Base-by-base conservation (phyloP, 116 monocot genomes). In the Trichopus zeylanicus region DNA sequence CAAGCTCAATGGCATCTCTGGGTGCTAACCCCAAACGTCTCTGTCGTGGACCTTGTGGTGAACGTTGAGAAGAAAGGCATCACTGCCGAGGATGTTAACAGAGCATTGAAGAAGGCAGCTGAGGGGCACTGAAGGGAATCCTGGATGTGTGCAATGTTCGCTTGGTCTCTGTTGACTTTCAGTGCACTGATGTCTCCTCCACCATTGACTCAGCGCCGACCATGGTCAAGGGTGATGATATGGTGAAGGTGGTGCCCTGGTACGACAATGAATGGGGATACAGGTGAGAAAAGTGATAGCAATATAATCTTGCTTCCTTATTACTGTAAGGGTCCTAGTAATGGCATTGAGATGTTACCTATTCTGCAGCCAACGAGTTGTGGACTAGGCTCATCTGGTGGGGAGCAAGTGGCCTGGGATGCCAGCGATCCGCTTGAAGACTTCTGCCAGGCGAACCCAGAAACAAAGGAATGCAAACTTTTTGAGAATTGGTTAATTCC, bases 201-300 rank as follows among this genome's bases (percentile, higher is more conserved):
- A 89, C 94, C 48, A 94, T 94, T 23, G 89, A 89, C 37, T 61
- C 89, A 0, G 86, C 94, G 4, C 75, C 89, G 29, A 89, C 80
- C 35, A 94, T 94, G 94, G 94, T 89, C 61, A 94, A 89, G 94
- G 94, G 94, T 1, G 94, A 94, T 52, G 94, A 89, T 58, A 94
- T 89, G 94, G 80, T 94, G 51, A 94, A 94, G 75, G 89, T 94
- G 26, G 94, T 94, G 7, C 89, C 94, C 21, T 94, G 94, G 94
- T 94, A 94, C 31, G 94, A 95, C n/a, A n/a, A n/a, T n/a, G n/a
- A n/a, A n/a, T n/a, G n/a, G n/a, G n/a, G n/a, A n/a, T n/a, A n/a
- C n/a, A n/a, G n/a, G n/a, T n/a, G n/a, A n/a, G n/a, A n/a, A n/a
- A n/a, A n/a, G n/a, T n/a, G n/a, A n/a, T n/a, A n/a, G n/a, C n/a